Evolutionary conservation across 306 rosid genomes (phyloP).

Genomic region (Medicago arabica): DNA sequence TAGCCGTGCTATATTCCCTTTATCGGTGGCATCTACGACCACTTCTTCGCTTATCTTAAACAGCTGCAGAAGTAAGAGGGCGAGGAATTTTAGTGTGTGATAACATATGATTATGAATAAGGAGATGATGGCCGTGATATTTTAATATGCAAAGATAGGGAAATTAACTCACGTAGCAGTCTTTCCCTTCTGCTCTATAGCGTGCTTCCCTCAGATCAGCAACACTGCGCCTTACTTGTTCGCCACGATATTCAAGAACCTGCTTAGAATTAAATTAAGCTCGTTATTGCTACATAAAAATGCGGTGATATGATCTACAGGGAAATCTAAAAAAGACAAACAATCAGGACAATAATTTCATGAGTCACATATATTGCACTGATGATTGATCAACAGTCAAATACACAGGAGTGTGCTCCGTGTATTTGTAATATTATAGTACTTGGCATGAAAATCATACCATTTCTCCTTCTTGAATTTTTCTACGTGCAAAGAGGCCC

Average conservation of each 20-base stretch:
- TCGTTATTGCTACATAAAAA: constrained; percentile 25
- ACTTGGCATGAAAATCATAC: constrained; percentile 51
- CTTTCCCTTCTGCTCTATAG: constrained; percentile 84
- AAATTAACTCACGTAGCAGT: constrained; percentile 82
- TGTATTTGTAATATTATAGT: background rate
- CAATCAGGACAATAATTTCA: constrained; percentile 21
- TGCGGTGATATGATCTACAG: background rate
- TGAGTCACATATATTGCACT: background rate
- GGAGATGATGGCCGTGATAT: background rate
- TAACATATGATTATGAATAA: constrained; percentile 12
- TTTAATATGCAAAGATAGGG: background rate
- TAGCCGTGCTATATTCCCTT: constrained; percentile 97
- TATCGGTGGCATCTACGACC: constrained; percentile 98
- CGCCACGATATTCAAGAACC: constrained; percentile 99
- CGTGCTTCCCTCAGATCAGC: constrained; percentile 95
- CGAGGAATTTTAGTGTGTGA: constrained; percentile 22
- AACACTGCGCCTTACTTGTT: constrained; percentile 89
- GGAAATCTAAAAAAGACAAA: constrained; percentile 14
- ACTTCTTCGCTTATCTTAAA: constrained; percentile 99
- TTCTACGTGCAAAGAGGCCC: constrained; percentile 97
- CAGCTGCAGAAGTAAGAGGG: constrained; percentile 60
- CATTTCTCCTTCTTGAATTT: constrained; percentile 99
- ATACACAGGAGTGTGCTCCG: constrained; percentile 9
- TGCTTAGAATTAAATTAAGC: constrained; percentile 43
- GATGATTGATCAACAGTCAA: constrained; percentile 22